Percentiles rank a stretch among this genome's conserved stretches.
Evolutionary conservation across 306 rosid genomes (phyloP).

Genomic region (Rosa chinensis): DNA sequence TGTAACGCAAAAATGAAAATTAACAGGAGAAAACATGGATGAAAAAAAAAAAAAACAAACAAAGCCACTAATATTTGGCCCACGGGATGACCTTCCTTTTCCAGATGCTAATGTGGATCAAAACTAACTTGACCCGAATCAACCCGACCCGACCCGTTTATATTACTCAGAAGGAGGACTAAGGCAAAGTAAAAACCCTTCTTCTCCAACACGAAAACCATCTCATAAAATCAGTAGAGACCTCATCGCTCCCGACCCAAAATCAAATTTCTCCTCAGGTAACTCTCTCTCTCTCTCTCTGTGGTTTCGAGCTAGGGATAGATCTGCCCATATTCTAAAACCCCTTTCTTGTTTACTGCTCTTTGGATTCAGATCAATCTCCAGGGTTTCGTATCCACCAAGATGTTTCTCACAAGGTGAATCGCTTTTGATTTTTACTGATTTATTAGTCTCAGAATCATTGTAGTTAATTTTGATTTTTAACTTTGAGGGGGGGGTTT

Average conservation of each 20-base stretch:
- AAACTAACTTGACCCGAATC: background rate
- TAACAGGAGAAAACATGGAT: too few species aligned
- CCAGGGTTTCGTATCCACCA: constrained; percentile 25
- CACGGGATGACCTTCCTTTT: too few species aligned
- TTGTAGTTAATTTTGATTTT: background rate
- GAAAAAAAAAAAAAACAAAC: too few species aligned
- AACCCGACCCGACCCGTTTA: background rate
- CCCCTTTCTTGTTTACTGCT: background rate
- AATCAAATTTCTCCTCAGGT: background rate
- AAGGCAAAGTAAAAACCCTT: constrained; percentile 15
- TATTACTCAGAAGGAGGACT: background rate
- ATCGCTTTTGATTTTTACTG: background rate
- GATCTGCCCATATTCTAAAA: constrained; percentile 3
- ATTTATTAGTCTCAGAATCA: too few species aligned
- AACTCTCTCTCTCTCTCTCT: constrained; percentile 5
- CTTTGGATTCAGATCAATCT: constrained; percentile 21
- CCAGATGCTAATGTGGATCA: too few species aligned
- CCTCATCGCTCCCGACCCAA: background rate
- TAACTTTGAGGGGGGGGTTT: background rate
- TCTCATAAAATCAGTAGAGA: constrained; percentile 5
- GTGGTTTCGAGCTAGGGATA: constrained; percentile 1
- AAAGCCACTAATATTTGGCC: background rate
- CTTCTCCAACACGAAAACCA: constrained; percentile 24
- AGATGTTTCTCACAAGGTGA: constrained; percentile 93
- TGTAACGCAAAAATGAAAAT: too few species aligned